Percentiles rank a stretch among this genome's conserved stretches.
Conservation (phyloP, 306 rosid species). For the Quercus alba region DNA sequence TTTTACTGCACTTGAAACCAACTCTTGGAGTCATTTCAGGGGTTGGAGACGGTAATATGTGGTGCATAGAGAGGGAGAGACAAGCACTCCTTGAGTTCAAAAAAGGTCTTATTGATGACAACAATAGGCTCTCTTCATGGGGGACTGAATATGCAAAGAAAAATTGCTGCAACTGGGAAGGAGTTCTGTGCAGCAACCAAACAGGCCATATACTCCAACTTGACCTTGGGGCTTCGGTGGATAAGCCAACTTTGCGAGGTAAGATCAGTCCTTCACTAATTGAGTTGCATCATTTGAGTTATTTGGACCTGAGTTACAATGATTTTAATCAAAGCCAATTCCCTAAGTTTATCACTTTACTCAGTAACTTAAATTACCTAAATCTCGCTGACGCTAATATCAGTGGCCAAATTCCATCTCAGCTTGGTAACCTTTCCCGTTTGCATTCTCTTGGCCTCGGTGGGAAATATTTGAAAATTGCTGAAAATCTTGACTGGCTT, state of each 20-base stretch:
- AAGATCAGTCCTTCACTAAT: not conserved
- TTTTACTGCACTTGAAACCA: no score
- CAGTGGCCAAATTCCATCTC: not conserved
- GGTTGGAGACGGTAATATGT: not conserved
- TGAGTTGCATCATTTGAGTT: conserved; percentile 6
- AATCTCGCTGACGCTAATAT: fast-evolving
- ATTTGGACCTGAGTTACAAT: not conserved
- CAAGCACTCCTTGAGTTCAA: not conserved
- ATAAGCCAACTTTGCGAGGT: not conserved
- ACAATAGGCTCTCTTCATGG: conserved; percentile 5
- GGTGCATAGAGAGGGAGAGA: conserved; percentile 11
- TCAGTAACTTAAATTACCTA: not conserved
- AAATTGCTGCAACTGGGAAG: conserved; percentile 29
- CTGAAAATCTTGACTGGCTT: no score
- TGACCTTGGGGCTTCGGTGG: not conserved
- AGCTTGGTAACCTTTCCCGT: conserved; percentile 9
- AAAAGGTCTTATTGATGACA: not conserved
- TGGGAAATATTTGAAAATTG: not conserved
- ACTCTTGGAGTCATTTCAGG: not conserved
- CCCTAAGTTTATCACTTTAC: not conserved
- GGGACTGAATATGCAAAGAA: not conserved
- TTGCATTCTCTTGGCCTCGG: not conserved
- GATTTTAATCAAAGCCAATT: not conserved
- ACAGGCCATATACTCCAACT: conserved; percentile 10
- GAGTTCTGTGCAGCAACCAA: conserved; percentile 9